Base-by-base conservation (phyloP, 805 yeast species). In the Clavispora vitiphila region DNA sequence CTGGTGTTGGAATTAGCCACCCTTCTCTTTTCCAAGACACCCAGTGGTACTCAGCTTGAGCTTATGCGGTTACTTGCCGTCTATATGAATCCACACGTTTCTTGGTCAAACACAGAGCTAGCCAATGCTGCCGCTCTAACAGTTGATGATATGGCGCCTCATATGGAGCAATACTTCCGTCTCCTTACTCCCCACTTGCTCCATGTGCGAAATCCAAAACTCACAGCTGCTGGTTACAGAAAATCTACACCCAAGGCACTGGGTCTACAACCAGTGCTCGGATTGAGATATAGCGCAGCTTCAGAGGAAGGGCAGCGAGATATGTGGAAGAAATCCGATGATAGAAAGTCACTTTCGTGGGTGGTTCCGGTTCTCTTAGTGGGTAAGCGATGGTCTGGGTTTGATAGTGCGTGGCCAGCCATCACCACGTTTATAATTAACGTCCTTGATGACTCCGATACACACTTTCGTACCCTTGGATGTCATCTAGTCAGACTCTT, bases 401-500 rank as follows among this genome's bases (percentile, higher is more conserved):
- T 48, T 9, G 44, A 40, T 2, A 18, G 38, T 2, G 39, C 53
- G 27, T 59, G 67, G 63, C 49, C 57, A 7, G n/a, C 55, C 3
- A 39, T 64, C 10, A 52, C 68, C 9, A 55, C 71, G 5, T 65
- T 64, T 35, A 49, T 62, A 4, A 53, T 68, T 15, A 65, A 64
- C 35, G 50, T 68, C 6, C 52, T 66, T 30, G 69, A 65, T 42
- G 67, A 65, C 42, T 57, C 61, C 35, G 62, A 60, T 20, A 58
- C 61, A 5, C 27, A 39, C 5, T 50, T 58, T 35, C 63, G 67
- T 40, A 44, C 52, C 1, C 62, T 60, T 37, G 64, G 58, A 15
- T 49, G 59, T 35, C 38, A 41, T 7, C 38, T 62, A n/a, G 39
- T 62, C 22, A 23, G 10, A 15, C 31, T 40, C 4, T 45, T 61